Base-by-base conservation (phyloP, 805 yeast genomes). In the Ascoidea asiatica region DNA sequence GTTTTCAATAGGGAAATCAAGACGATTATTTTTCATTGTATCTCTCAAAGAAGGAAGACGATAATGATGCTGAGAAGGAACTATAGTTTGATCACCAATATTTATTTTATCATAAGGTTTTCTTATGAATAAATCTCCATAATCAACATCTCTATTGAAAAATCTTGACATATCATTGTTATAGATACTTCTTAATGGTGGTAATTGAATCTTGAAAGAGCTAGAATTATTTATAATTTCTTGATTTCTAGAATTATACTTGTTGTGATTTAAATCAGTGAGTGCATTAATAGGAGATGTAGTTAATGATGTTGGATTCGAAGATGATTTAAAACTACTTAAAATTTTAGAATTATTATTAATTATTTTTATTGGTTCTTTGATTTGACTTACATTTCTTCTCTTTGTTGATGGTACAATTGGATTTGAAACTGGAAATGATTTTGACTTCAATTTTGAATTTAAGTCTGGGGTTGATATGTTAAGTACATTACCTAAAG, bases 61-160 rank as follows among this genome's bases (percentile, higher is more conserved):
- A 15, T 29, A 11, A 43, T 18, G 39, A 45, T 22, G 21, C 45
- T 38, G 15, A 37, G 43, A 37, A 40, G 15, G 35, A 11, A 29
- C 15, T 29, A 29, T 8, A 11, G 15, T 15, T 29, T 29, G 35
- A 15, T 29, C 15, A 15, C 35, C 35, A 15, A 29, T 29, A 29
- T 29, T 29, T 29, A 29, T 29, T 29, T 8, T 8, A 29, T 29
- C 8, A 29, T 29, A 15, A 15, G 8, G 8, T 3, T 15, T 29
- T 29, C 35, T 29, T 29, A 15, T 29, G 8, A 15, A 15, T 11
- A 29, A 11, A 11, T 29, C 35, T 11, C 15, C 15, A 29, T 11
- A 29, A 29, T 29, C 35, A 3, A 11, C 35, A 8, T 29, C 35
- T 29, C 15, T 29, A 29, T 29, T 8, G 15, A 29, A 29, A 11